Conservation (phyloP, 306 rosid species). For the Purshia tridentata region DNA sequence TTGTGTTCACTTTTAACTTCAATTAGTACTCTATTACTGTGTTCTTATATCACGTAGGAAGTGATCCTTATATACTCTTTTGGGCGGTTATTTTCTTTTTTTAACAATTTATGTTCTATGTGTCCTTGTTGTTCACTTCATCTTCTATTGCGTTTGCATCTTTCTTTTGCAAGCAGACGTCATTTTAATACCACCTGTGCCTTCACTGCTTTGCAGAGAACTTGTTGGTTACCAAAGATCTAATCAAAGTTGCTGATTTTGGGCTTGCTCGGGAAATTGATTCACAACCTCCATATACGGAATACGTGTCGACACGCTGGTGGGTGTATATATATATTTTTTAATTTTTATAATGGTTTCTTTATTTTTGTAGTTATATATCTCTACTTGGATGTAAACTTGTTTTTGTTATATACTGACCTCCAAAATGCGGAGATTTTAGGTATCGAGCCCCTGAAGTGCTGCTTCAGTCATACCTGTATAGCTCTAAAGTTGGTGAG, state of each 20-base stretch:
- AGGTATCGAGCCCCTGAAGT: slow-evolving; percentile 99
- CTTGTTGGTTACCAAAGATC: slow-evolving; percentile 75
- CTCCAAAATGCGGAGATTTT: slow-evolving; percentile 15
- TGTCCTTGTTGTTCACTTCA: background rate
- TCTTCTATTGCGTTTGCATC: background rate
- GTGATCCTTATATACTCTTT: background rate
- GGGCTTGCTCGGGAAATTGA: slow-evolving; percentile 91
- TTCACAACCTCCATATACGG: slow-evolving; percentile 91
- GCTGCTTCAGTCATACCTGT: slow-evolving; percentile 84
- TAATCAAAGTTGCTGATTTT: slow-evolving; percentile 90
- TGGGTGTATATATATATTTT: slow-evolving; percentile 30
- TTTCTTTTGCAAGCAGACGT: slow-evolving; percentile 6
- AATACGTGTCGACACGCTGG: slow-evolving; percentile 96
- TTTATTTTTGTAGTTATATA: background rate
- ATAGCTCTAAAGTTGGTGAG: slow-evolving; percentile 92
- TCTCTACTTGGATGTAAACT: slow-evolving; percentile 7
- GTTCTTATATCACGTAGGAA: background rate
- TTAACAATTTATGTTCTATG: background rate
- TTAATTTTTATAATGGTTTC: background rate
- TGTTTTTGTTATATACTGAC: slow-evolving; percentile 7
- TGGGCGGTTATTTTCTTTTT: background rate
- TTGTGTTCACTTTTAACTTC: background rate
- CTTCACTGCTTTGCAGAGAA: slow-evolving; percentile 55
- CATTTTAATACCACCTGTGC: slow-evolving; percentile 8
- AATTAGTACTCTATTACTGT: background rate